Percentiles rank a stretch among this genome's conserved stretches.
These are phyloP conservation scores for Colletotrichum sp. DNA, from an alignment of 2,329 filamentous ascomycete genomes.

Conservation along the genomic window DNA sequence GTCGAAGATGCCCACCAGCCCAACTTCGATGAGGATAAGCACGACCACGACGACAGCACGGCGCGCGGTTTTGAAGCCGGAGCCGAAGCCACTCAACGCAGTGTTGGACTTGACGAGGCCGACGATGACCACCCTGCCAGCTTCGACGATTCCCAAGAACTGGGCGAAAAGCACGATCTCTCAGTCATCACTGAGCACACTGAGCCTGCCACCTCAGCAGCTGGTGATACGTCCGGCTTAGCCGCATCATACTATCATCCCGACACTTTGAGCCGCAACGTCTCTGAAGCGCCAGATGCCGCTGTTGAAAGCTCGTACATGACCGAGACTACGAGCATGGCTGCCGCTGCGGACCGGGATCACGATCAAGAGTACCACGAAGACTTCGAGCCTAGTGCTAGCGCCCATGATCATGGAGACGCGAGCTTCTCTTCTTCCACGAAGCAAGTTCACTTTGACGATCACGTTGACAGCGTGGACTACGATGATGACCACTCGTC, in stretches of 20 bases:
- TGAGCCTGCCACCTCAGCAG: background rate
- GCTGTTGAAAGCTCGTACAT: background rate
- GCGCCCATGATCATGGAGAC: background rate
- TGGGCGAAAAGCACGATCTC: background rate
- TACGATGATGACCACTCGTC: background rate
- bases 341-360: background rate
- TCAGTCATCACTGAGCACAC: slow-evolving; percentile 5
- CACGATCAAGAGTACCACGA: background rate
- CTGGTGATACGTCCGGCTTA: background rate
- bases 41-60: background rate
- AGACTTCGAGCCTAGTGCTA: background rate
- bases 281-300: background rate
- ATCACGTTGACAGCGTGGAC: background rate
- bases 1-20: background rate
- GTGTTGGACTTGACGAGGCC: background rate
- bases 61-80: background rate
- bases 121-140: background rate
- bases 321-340: background rate
- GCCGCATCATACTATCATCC: background rate
- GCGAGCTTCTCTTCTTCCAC: background rate
- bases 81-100: background rate
- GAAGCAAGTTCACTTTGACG: background rate
- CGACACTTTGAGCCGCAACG: background rate
- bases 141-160: background rate
- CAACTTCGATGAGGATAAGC: background rate